Conservation (phyloP, 2,329 filamentous ascomycete species). For the Colletotrichum sp. region DNA sequence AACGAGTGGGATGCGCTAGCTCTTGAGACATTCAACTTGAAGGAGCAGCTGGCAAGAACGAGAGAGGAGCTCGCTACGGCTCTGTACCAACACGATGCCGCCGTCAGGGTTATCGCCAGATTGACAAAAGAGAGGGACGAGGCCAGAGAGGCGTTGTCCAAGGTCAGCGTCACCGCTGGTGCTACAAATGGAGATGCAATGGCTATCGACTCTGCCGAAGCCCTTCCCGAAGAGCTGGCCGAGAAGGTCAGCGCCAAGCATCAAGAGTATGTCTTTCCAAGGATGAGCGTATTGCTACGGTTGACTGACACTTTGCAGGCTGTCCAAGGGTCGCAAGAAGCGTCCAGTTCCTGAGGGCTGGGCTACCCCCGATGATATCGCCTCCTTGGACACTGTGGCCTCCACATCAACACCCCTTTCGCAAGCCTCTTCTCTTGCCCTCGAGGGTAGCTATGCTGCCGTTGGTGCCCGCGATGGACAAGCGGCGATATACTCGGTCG, state of each 20-base stretch:
- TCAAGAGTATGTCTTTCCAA: constrained; percentile 66
- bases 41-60: constrained; percentile 87
- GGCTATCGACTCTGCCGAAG: constrained; percentile 82
- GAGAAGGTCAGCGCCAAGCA: constrained; percentile 82
- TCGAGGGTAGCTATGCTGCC: constrained; percentile 69
- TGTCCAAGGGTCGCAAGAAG: constrained; percentile 90
- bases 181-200: constrained; percentile 78
- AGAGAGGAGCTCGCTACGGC: constrained; percentile 93
- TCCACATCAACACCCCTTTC: constrained; percentile 53
- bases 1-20: constrained; percentile 98
- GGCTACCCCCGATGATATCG: constrained; percentile 77
- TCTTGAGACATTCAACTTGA: constrained; percentile 88
- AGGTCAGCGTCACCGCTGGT: constrained; percentile 73
- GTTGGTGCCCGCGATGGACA: constrained; percentile 78
- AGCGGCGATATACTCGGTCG: constrained; percentile 77
- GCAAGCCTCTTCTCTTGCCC: constrained; percentile 53
- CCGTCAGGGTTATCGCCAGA: constrained; percentile 91
- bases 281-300: neutral
- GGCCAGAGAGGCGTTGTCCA: constrained; percentile 85
- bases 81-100: constrained; percentile 96
- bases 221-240: constrained; percentile 73
- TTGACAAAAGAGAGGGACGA: constrained; percentile 92
- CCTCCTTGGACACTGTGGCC: constrained; percentile 48
- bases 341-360: constrained; percentile 84
- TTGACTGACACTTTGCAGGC: constrained; percentile 49